phyloP scores from a whole-genome alignment of 805 yeast species.

The Blastobotrys muscicola region DNA sequence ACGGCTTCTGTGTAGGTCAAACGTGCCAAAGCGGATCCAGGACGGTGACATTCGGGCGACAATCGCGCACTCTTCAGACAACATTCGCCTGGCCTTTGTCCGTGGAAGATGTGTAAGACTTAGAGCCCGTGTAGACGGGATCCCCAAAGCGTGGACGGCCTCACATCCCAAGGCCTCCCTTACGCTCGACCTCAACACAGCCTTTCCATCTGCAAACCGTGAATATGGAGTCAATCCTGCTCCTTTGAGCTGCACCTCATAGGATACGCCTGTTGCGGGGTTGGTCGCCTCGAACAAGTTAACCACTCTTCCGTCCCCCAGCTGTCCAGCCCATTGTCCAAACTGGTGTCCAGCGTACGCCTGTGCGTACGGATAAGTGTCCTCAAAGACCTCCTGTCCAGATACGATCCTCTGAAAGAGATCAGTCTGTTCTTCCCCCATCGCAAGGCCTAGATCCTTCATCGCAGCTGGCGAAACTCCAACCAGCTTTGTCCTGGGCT shows the following conservation, averaged over 20 bases:
- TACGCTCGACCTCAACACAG: slow-evolving; percentile 78
- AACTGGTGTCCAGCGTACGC: slow-evolving; percentile 96
- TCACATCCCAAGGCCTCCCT: slow-evolving; percentile 85
- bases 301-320: slow-evolving; percentile 91
- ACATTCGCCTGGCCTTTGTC: slow-evolving; percentile 62
- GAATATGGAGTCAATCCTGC: slow-evolving; percentile 88
- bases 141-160: slow-evolving; percentile 65
- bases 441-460: slow-evolving; percentile 47
- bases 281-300: slow-evolving; percentile 66
- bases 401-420: slow-evolving; percentile 46
- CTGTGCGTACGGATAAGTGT: slow-evolving; percentile 70
- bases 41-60: slow-evolving; percentile 74
- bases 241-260: slow-evolving; percentile 80
- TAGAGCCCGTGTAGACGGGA: slow-evolving; percentile 81
- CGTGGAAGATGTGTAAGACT: slow-evolving; percentile 63
- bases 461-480: slow-evolving; percentile 54
- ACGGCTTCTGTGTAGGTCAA: slow-evolving; percentile 71
- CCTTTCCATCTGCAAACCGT: slow-evolving; percentile 94
- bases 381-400: slow-evolving; percentile 44
- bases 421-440: slow-evolving; percentile 32
- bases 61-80: slow-evolving; percentile 69
- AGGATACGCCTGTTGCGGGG: slow-evolving; percentile 31
- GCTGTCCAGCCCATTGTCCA: slow-evolving; percentile 93
- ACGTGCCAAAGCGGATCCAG: slow-evolving; percentile 85
- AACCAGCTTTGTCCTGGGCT: slow-evolving; percentile 37